These are phyloP conservation scores for Scutellaria barbata DNA, from an alignment of 257 asterid species.

Conservation along the genomic window DNA sequence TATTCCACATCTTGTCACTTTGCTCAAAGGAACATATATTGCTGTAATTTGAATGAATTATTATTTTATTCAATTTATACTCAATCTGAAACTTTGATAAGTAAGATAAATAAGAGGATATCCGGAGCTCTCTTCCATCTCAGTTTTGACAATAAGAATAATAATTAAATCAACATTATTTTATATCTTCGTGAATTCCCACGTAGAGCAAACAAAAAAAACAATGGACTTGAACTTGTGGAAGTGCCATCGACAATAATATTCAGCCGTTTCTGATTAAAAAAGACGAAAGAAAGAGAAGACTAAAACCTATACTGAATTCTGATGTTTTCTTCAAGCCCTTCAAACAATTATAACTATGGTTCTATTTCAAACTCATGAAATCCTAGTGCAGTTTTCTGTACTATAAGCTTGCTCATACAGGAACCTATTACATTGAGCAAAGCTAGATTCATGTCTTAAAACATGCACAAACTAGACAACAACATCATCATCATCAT, in stretches of 20 bases:
- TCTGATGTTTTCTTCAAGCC: no score
- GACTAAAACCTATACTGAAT: no score
- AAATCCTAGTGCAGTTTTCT: neutral
- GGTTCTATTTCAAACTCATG: neutral
- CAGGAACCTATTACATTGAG: neutral
- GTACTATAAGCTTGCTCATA: neutral
- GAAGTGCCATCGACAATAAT: neutral
- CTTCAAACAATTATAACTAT: no score
- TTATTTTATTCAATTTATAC: no score
- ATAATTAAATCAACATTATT: no score
- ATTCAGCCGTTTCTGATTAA: neutral
- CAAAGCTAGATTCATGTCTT: slow-evolving; percentile 12
- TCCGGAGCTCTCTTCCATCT: neutral
- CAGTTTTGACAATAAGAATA: no score
- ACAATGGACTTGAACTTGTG: neutral
- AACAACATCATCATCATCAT: slow-evolving; percentile 14
- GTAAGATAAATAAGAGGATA: slow-evolving; percentile 33
- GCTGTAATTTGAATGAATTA: neutral
- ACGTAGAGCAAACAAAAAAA: neutral
- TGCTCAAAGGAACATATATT: neutral
- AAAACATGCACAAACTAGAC: slow-evolving; percentile 25
- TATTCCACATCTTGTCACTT: slow-evolving; percentile 19
- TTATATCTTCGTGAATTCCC: neutral
- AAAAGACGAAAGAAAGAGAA: neutral
- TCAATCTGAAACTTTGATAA: neutral